Base-by-base conservation (phyloP, 257 asterid genomes). In the Nemophila menziesii region DNA sequence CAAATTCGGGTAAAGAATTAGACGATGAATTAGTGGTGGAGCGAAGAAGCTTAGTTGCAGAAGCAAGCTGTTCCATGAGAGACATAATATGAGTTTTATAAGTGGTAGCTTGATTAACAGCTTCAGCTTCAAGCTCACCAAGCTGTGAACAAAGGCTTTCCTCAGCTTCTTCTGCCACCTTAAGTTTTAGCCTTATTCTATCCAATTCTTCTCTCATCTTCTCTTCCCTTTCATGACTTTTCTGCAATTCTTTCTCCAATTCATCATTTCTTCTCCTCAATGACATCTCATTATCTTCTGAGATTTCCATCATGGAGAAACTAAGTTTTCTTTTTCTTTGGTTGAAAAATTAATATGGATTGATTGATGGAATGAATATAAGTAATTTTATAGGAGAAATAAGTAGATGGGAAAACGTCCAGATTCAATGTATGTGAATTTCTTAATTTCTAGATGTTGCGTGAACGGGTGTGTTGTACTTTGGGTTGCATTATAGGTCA, bases 91-190 rank as follows among this genome's bases (percentile, higher is more conserved):
- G 69, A 15, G 70, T 57, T 44, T 73, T 56, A 58, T 77, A 67
- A 0, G 57, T 63, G 13, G 85, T 73, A 4, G 75, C 89, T 60
- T 71, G 77, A 19, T 50, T 75, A 4, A 79, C 73, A 17, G 80
- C 79, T 70, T 83, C 94, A 4, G 92, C 94, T 63, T 83, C 94
- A 3, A 80, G 69, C 63, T 84, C 93, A 0, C 93, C 90, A 2
- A 84, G 86, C 60, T 84, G 90, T 39, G 66, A 66, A 64, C 95
- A 80, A 12, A 84, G 81, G 11, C 75, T 71, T 71, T 84, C 95
- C 79, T 84, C 90, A 20, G 84, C 95, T 54, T 84, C 95, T 58
- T 84, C 93, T 48, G 84, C 92, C 60, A 80, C 86, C 34, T 67
- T 66, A 66, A 84, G 55, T 61, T 84, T 66, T 60, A 48, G 55